These are phyloP conservation scores for Pseudevernia furfuracea DNA, from an alignment of 495 filamentous ascomycete species.

Conservation along the genomic window DNA sequence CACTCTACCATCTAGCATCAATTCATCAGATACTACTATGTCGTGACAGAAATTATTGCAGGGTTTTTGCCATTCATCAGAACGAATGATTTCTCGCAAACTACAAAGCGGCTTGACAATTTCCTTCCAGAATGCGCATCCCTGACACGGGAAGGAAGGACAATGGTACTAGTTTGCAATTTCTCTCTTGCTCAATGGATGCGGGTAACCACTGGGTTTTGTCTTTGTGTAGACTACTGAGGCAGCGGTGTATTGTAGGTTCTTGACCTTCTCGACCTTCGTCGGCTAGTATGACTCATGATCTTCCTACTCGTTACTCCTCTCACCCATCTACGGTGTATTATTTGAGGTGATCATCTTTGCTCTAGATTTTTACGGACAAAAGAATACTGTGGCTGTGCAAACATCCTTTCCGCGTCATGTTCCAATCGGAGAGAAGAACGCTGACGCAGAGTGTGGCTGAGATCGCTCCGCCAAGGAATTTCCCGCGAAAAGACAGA, in stretches of 20 bases:
- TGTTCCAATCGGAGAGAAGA: neutral
- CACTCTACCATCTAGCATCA: too few species aligned
- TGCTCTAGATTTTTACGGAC: neutral
- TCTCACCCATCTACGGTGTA: neutral
- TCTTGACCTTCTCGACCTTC: neutral
- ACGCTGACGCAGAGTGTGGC: neutral
- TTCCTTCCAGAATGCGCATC: too few species aligned
- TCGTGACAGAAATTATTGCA: too few species aligned
- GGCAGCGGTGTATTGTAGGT: neutral
- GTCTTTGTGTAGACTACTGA: neutral
- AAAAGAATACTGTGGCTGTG: constrained; percentile 3
- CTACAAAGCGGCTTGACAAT: too few species aligned
- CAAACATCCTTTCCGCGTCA: neutral
- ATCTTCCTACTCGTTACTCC: neutral
- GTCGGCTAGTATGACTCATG: neutral
- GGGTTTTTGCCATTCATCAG: too few species aligned
- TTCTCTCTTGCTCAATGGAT: neutral
- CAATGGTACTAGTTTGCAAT: neutral
- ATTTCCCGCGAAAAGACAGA: neutral
- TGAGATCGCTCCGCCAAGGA: neutral
- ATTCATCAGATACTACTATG: too few species aligned
- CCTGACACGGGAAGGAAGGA: neutral
- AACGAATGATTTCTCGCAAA: too few species aligned
- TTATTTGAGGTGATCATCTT: neutral
- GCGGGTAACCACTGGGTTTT: neutral